A percentile compares a stretch with the other conserved stretches of the same genome.
Conservation (phyloP, 139 green algal species). For the Chlamydomonas urium region DNA sequence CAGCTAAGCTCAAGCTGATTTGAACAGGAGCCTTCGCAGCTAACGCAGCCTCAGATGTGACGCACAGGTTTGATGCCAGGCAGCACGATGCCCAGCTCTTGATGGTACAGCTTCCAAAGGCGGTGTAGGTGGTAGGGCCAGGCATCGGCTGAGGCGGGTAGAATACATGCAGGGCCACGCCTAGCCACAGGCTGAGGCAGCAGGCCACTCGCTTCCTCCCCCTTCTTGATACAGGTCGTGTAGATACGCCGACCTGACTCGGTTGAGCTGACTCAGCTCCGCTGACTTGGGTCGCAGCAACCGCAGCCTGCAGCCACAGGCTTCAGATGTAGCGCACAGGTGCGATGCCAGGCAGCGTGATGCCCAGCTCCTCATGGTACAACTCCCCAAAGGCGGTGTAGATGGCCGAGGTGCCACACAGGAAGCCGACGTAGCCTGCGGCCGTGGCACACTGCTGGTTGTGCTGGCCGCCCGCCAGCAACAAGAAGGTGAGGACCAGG, state of each 20-base stretch:
- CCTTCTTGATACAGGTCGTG: no score
- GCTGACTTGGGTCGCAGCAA: no score
- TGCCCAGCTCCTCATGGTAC: conserved; percentile 42
- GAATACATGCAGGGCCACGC: no score
- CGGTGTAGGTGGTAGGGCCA: conserved; percentile 65
- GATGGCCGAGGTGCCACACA: conserved; percentile 52
- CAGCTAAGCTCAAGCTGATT: no score
- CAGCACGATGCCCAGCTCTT: conserved; percentile 24
- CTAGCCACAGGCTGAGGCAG: no score
- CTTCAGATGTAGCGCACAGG: conserved; percentile 12
- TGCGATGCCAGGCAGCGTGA: conserved; percentile 20
- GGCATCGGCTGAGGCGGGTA: no score
- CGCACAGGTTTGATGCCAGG: conserved; percentile 12
- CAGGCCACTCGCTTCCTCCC: no score
- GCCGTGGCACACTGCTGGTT: conserved; percentile 16
- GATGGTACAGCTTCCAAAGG: conserved; percentile 55
- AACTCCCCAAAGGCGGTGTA: conserved; percentile 59
- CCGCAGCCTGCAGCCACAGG: no score
- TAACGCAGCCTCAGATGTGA: conserved; percentile 12
- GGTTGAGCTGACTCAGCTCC: no score
- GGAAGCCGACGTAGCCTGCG: conserved; percentile 58
- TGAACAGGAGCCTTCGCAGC: no score
- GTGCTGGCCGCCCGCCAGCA: conserved; percentile 50
- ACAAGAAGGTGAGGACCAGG: conserved; percentile 57
- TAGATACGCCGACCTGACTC: no score